Base-by-base conservation (phyloP, 192 early-diverging fungal genomes). In the Gonapodya sp. region DNA sequence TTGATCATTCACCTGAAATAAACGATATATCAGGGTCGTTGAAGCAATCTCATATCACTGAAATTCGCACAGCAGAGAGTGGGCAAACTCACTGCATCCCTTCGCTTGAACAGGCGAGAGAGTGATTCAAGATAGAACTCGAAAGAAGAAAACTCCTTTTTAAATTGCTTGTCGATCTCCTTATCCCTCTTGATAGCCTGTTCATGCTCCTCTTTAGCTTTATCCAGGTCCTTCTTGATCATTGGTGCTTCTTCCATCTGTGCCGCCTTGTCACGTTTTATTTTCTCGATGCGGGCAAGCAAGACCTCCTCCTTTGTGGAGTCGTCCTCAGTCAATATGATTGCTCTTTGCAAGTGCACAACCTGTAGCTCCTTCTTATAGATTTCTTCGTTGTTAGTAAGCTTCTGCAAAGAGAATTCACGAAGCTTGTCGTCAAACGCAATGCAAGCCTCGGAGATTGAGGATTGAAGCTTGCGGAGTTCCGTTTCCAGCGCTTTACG, bases 401-500 rank as follows among this genome's bases (percentile, higher is more conserved):
- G 79, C 80, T 89, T 89, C 31, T 81, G 79, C 18, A 84, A 35
- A 34, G 86, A 85, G 14, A 90, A 80, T 34, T 88, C 85, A 18
- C 77, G 73, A 32, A 91, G 81, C 31, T 73, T 75, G 34, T 79
- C 33, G 73, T 91, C 90, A 79, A 88, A 90, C 24, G 24, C 80
- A 37, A 87, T 87, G 35, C 85, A 86, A 36, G 89, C 81, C n/a
- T 91, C 90, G 2, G 72, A 31, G 36, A 91, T 90, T 31, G 64
- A 36, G 2, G 82, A 80, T 82, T 89, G 87, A 24, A 91, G 84
- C 83, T 91, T 91, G 2, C 84, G 80, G 31, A 91, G 83, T 37
- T 91, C 90, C 18, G 90, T 91, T 82, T 91, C 90, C 31, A 91
- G 84, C 2, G 89, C 89, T 81, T 91, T 91, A 2, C 85, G 82